Base-by-base conservation (phyloP, 164 flowering plant genomes). In the Buxus sempervirens region DNA sequence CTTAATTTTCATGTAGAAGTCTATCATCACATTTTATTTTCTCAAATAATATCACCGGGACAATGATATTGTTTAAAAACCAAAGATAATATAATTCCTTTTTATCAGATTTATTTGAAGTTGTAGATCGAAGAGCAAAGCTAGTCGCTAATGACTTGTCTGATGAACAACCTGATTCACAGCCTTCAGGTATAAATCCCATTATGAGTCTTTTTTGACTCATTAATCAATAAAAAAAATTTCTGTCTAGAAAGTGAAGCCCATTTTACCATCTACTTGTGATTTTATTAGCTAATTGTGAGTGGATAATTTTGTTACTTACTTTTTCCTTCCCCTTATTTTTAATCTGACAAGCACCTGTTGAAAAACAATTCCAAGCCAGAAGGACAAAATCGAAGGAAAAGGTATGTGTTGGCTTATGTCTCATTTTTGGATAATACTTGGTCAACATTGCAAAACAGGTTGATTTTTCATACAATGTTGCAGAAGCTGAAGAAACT, bases 121-220 rank as follows among this genome's bases (percentile, higher is more conserved):
- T 90, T 58, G 97, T 96, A 42, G 99, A 96, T 78, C 86, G 98
- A 69, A 82, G 86, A 75, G 99, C 99, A 66, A 96, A 93, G 86
- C 84, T 87, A 72, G 99, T 86, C 48, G 99, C 80, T 19, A 82
- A 78, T 66, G 99, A 96, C 53, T 74, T 86, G 73, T 53, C 90
- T 48, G 99, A 89, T 36, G 98, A 93, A 71, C 90, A 85, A 66
- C 67, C 84, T 63, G 82, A 83, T 71, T 69, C 64, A 63, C 86
- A 77, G 60, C 25, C 81, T 54, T 67, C 86, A 84, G 99, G 98
- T 91, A 85, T 71, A 20, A n/a, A 28, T 71, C 56, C 75, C 23
- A 23, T 12, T 19, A 18, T 16, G 14, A 5, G 20, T 49, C 60
- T 22, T 26, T 23, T 27, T 41, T 56, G 42, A 42, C 38, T 4